Evolutionary conservation across 345 rosid species (phyloP).

Genomic region (Draba incana): DNA sequence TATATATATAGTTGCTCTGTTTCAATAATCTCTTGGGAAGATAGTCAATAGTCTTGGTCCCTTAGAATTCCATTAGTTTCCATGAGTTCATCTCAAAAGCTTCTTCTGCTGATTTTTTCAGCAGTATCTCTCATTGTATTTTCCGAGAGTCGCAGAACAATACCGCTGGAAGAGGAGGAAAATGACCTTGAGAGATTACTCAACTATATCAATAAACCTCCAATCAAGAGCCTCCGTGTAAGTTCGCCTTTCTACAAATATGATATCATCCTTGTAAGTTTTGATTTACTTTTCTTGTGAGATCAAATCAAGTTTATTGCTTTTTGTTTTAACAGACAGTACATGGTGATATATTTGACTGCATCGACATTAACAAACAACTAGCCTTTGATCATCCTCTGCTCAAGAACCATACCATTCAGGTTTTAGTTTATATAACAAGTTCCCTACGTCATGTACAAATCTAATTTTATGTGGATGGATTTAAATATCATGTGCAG

Average conservation of each 20-base stretch:
- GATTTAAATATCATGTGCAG: constrained; percentile 8
- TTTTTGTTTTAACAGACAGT: constrained; percentile 29
- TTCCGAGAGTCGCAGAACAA: constrained; percentile 13
- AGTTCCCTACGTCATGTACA: background rate
- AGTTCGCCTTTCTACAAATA: constrained; percentile 4
- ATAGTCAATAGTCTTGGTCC: background rate
- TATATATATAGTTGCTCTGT: background rate
- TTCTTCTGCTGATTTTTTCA: background rate
- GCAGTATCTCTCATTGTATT: background rate
- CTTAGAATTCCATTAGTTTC: background rate
- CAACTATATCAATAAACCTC: constrained; percentile 33
- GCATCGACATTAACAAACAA: constrained; percentile 43
- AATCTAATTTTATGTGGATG: background rate
- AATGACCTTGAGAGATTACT: constrained; percentile 24
- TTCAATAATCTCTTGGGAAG: background rate
- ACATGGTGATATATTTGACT: constrained; percentile 42
- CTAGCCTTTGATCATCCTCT: constrained; percentile 41
- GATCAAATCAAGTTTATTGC: background rate
- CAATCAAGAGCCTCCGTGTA: constrained; percentile 37
- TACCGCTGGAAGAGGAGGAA: constrained; percentile 8
- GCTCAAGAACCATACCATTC: constrained; percentile 32
- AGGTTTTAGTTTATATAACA: constrained; percentile 20
- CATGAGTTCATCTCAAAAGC: background rate
- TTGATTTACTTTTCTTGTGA: background rate
- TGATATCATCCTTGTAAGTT: background rate